These are phyloP conservation scores for Coemansia sp. DNA, from an alignment of 192 early-diverging fungal species.

Conservation along the genomic window DNA sequence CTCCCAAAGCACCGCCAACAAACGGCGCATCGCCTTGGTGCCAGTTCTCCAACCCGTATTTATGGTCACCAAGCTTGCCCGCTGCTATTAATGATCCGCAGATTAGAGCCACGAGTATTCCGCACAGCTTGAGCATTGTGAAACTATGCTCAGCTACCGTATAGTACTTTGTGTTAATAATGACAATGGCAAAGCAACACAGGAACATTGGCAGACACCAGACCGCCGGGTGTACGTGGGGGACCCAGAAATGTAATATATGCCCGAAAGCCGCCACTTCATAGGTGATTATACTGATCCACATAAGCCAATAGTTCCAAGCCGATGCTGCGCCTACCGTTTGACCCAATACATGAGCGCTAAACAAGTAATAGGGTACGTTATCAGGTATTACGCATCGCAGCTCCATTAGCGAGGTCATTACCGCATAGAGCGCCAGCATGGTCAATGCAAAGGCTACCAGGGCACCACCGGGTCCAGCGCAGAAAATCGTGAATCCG, in stretches of 20 bases:
- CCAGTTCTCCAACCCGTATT: slow-evolving; percentile 31
- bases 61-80: slow-evolving; percentile 26
- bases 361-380: slow-evolving; percentile 28
- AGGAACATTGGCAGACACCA: slow-evolving; percentile 27
- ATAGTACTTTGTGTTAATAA: slow-evolving; percentile 21
- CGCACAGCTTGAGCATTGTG: slow-evolving; percentile 15
- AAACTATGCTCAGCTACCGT: slow-evolving; percentile 16
- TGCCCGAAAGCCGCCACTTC: slow-evolving; percentile 20
- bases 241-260: slow-evolving; percentile 27
- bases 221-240: slow-evolving; percentile 14
- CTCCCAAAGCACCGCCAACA: slow-evolving; percentile 14
- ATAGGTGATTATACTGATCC: slow-evolving; percentile 26
- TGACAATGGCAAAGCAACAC: slow-evolving; percentile 16
- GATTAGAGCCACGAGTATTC: slow-evolving; percentile 17
- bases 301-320: slow-evolving; percentile 25
- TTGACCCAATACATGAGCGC: slow-evolving; percentile 15
- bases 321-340: slow-evolving; percentile 23
- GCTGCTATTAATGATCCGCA: slow-evolving; percentile 17
- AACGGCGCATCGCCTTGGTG: slow-evolving; percentile 16
- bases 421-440: slow-evolving; percentile 16
- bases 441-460: slow-evolving; percentile 15
- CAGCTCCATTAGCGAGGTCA: slow-evolving; percentile 32
- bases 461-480: slow-evolving; percentile 27
- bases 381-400: slow-evolving; percentile 15
- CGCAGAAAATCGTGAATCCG: slow-evolving; percentile 20